phyloP scores from a whole-genome alignment of 805 yeast species.

The Saccharomycopsis guyanensis region DNA sequence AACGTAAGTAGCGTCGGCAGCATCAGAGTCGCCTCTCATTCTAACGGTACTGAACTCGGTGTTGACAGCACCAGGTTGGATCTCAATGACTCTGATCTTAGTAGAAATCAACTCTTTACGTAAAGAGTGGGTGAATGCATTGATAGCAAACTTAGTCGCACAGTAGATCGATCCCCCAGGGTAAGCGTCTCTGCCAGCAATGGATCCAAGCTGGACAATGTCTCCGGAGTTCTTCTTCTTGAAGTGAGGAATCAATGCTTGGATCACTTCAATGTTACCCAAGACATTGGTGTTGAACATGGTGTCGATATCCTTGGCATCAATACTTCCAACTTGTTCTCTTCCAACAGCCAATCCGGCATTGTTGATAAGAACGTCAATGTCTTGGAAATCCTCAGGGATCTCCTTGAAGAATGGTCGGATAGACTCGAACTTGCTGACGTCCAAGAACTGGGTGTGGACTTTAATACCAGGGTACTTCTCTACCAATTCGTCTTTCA shows the following conservation, averaged over 20 bases:
- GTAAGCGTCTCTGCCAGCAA: conserved; percentile 65
- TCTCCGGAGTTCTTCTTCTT: conserved; percentile 42
- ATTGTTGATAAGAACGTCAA: conserved; percentile 58
- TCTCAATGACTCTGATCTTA: conserved; percentile 54
- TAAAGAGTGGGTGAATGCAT: conserved; percentile 47
- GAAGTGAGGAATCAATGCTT: conserved; percentile 35
- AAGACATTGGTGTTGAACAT: conserved; percentile 42
- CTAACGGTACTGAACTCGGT: conserved; percentile 59
- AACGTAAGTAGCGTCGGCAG: conserved; percentile 49
- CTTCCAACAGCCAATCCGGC: conserved; percentile 43
- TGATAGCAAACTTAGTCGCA: conserved; percentile 59
- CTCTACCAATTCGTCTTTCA: conserved; percentile 85
- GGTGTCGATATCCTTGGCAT: conserved; percentile 31
- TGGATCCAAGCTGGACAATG: conserved; percentile 57
- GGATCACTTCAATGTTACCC: conserved; percentile 40
- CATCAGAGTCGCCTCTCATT: conserved; percentile 46
- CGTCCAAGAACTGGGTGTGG: conserved; percentile 45
- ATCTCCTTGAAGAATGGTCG: conserved; percentile 34
- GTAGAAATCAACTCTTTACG: conserved; percentile 73
- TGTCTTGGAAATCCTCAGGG: conserved; percentile 50
- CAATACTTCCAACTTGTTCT: conserved; percentile 36
- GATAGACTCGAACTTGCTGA: conserved; percentile 44
- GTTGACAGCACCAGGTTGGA: conserved; percentile 66
- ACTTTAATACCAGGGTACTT: conserved; percentile 47
- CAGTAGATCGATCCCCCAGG: conserved; percentile 69